Evolutionary conservation across 139 green algal species (phyloP), one percentile per base, ranked within the genome.

Genomic region (Coelastrella sp.): DNA sequence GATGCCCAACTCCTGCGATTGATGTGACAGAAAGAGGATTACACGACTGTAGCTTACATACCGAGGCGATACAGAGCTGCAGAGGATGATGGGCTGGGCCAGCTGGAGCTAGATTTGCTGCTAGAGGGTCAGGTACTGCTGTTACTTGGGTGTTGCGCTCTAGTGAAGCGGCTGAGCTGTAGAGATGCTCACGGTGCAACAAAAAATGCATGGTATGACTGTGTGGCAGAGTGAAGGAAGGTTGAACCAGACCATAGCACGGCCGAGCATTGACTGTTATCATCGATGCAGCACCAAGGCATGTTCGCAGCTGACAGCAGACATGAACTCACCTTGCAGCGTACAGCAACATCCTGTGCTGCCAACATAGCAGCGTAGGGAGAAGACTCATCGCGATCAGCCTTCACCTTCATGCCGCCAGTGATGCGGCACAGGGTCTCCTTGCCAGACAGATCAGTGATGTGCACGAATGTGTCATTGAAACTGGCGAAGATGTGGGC

Each of bases 381-480:
- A 9, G 97, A 99, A 56, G 98, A 99, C 96, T 99, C 98, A 89
- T 99, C 98, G 74, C 98, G 97, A 92, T 99, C 98, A 89, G 98
- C 98, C 95, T 99, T 99, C 72, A 99, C 98, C 95, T 99, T 99
- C 98, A 99, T 99, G 91, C 98, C 98, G 84, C 98, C 98, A 35
- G 98, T 99, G 15, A 99, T 96, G 82, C 98, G 97, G 85, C 92
- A 93, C 65, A 99, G 95, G 81, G 98, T 99, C 93, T 99, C 98
- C 93, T 98, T 98, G 82, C 98, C 98, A 9, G 98, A 99, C 85
- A 99, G 94, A 95, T 99, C 98, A 49, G 98, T 99, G 79, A 99
- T 97, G 92, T 99, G 98, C 91, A 99, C 98, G 91, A 99, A 99
- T 19, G 98, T 99, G 95, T 99, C 98, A 93, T 99, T 99, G 96